Conservation (phyloP, 352 stramenopile species). For the Globisporangium sylvaticum region DNA sequence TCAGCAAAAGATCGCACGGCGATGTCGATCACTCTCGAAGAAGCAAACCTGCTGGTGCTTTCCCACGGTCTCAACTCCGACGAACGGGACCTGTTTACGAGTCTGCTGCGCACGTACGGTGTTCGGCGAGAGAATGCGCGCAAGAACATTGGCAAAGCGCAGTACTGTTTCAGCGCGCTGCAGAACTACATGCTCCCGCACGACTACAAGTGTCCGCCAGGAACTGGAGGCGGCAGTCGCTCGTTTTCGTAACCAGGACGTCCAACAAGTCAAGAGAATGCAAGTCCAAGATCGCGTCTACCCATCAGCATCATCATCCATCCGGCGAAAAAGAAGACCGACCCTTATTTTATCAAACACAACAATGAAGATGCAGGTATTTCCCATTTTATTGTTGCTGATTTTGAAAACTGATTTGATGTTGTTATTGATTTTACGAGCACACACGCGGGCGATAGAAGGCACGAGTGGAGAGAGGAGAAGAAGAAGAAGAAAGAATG, state of each 20-base stretch:
- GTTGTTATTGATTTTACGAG: background rate
- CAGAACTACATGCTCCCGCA: slow-evolving; percentile 81
- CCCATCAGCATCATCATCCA: background rate
- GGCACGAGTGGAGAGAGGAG: background rate
- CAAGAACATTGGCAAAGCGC: slow-evolving; percentile 85
- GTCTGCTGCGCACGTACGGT: slow-evolving; percentile 65
- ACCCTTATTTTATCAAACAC: slow-evolving; percentile 3
- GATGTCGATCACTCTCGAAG: slow-evolving; percentile 96
- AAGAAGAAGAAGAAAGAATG: background rate
- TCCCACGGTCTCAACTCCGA: slow-evolving; percentile 49
- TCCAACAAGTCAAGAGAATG: background rate
- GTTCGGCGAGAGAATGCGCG: slow-evolving; percentile 79
- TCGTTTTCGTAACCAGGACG: slow-evolving; percentile 40
- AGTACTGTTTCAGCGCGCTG: slow-evolving; percentile 80
- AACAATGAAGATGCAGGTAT: slow-evolving; percentile 7
- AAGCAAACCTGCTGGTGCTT: slow-evolving; percentile 62
- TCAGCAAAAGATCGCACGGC: slow-evolving; percentile 96
- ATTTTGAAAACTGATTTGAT: slow-evolving; percentile 5
- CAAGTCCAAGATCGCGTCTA: background rate
- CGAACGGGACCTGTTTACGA: slow-evolving; percentile 56
- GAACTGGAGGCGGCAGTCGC: slow-evolving; percentile 64
- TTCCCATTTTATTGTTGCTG: background rate
- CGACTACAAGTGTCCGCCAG: slow-evolving; percentile 79
- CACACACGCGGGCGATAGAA: background rate
- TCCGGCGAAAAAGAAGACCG: background rate